A percentile compares a stretch with the other conserved stretches of the same genome.
Conservation (phyloP, 306 rosid species). For the Mimosa bimucronata region DNA sequence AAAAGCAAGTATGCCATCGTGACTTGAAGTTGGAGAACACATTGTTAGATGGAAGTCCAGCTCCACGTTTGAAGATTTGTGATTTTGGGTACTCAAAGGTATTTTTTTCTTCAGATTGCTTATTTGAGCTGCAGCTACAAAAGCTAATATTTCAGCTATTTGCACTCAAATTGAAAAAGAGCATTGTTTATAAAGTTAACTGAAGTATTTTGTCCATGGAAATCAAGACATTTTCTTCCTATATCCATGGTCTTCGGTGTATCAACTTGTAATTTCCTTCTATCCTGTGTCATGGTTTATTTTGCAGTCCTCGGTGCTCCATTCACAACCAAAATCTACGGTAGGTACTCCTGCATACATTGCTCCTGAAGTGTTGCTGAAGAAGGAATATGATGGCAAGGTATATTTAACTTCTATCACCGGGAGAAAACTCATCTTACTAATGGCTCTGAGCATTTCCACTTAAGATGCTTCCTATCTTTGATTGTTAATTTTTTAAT, state of each 20-base stretch:
- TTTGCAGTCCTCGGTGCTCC: conserved; percentile 87
- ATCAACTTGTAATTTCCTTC: conserved; percentile 28
- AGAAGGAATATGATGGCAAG: conserved; percentile 99
- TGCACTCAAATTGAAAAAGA: conserved; percentile 3
- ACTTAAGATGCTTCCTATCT: not conserved
- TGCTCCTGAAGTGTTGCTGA: conserved; percentile 94
- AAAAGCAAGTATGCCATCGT: conserved; percentile 93
- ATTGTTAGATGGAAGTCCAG: conserved; percentile 91
- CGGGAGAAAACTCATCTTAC: conserved; percentile 6
- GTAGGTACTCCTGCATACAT: conserved; percentile 98
- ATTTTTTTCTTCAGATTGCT: conserved; percentile 16
- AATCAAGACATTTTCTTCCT: conserved; percentile 12
- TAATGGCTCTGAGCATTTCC: conserved; percentile 15
- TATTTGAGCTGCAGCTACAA: conserved; percentile 9
- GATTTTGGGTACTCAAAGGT: conserved; percentile 98
- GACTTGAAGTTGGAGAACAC: conserved; percentile 96
- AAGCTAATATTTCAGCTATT: not conserved
- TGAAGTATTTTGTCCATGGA: conserved; percentile 24
- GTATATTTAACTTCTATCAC: conserved; percentile 44
- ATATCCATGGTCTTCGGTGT: not conserved
- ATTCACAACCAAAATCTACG: conserved; percentile 96
- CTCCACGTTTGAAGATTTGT: conserved; percentile 93
- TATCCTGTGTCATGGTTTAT: conserved; percentile 34
- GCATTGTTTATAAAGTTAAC: conserved; percentile 15
- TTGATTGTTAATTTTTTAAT: not conserved